Percentiles rank a stretch among this genome's conserved stretches.
Conservation (phyloP, 2,329 filamentous ascomycete genomes). For the Trichophyton benhamiae region DNA sequence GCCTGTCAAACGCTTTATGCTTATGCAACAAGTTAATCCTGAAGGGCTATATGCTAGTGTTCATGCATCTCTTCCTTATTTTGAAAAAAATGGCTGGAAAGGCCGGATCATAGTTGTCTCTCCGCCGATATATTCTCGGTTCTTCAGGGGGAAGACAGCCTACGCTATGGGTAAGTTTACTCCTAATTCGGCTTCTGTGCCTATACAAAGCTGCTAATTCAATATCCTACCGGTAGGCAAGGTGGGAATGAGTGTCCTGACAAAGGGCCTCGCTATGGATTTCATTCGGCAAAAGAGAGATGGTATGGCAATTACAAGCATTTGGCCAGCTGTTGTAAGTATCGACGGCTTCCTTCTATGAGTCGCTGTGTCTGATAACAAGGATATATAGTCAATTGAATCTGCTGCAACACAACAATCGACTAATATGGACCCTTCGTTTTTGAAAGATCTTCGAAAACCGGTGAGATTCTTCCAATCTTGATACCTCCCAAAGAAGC, state of each 20-base stretch:
- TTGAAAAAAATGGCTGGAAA: conserved; percentile 41
- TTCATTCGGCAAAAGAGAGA: conserved; percentile 52
- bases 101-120: conserved; percentile 66
- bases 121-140: conserved; percentile 73
- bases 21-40: conserved; percentile 63
- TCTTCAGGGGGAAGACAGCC: conserved; percentile 74
- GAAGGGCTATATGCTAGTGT: conserved; percentile 64
- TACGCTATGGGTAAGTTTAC: conserved; percentile 51
- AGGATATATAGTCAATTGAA: conserved; percentile 6
- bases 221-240: conserved; percentile 41
- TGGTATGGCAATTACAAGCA: conserved; percentile 64
- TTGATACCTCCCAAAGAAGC: background rate
- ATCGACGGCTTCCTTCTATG: background rate
- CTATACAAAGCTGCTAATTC: background rate
- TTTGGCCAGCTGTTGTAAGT: conserved; percentile 67
- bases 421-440: background rate
- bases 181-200: background rate
- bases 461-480: conserved; percentile 28
- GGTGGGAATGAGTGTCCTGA: conserved; percentile 69
- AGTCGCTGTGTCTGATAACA: background rate
- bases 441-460: conserved; percentile 50
- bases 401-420: conserved; percentile 8
- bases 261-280: conserved; percentile 73
- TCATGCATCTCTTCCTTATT: conserved; percentile 56
- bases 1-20: conserved; percentile 61